Conservation (phyloP, 805 yeast species). For the Lachancea meyersii region DNA sequence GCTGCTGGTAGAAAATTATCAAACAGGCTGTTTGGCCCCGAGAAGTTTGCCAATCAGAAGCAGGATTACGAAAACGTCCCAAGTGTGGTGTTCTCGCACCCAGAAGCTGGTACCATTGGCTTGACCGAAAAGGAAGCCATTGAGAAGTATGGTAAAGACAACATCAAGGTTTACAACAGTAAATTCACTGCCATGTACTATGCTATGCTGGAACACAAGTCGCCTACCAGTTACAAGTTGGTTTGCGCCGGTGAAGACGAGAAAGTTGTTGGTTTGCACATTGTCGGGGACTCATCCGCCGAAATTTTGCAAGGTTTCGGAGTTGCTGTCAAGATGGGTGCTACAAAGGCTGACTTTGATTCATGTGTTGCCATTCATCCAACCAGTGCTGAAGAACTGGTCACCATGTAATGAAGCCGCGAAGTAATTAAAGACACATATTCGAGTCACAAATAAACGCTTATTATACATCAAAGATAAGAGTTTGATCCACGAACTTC, state of each 20-base stretch:
- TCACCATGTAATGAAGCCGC: slow-evolving; percentile 46
- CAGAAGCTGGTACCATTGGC: slow-evolving; percentile 95
- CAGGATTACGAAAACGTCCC: slow-evolving; percentile 86
- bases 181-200: slow-evolving; percentile 89
- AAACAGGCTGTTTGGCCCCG: slow-evolving; percentile 85
- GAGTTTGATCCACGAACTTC: no score
- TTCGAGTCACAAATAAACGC: no score
- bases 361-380: slow-evolving; percentile 97
- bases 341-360: slow-evolving; percentile 94
- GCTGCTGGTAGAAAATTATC: slow-evolving; percentile 95
- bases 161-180: slow-evolving; percentile 75
- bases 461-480: not conserved
- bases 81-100: slow-evolving; percentile 95
- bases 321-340: slow-evolving; percentile 98
- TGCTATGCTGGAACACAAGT: slow-evolving; percentile 74
- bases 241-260: slow-evolving; percentile 74
- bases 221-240: slow-evolving; percentile 82
- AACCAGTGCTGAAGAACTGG: slow-evolving; percentile 95
- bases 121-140: slow-evolving; percentile 73
- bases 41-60: slow-evolving; percentile 60
- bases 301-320: slow-evolving; percentile 98
- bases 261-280: slow-evolving; percentile 90
- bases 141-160: slow-evolving; percentile 69
- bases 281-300: slow-evolving; percentile 84
- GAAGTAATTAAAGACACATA: not conserved